Percentiles rank a stretch among this genome's conserved stretches.
Evolutionary conservation across 495 filamentous ascomycete genomes (phyloP).

Genomic region (Penicillium robsamsonii): DNA sequence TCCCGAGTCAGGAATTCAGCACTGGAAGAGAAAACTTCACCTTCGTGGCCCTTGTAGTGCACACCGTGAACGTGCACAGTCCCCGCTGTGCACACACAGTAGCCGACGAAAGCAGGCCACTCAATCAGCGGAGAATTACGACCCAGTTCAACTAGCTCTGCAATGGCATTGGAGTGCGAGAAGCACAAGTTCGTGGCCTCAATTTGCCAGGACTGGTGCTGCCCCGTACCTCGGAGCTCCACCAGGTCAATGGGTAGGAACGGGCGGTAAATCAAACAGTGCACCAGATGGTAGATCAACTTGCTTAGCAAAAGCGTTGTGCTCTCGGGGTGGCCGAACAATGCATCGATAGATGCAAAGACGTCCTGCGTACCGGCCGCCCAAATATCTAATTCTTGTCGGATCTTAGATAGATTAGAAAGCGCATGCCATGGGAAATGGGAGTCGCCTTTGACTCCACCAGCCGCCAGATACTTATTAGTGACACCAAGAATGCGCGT

Average conservation of each 20-base stretch:
- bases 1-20: conserved; percentile 71
- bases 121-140: conserved; percentile 63
- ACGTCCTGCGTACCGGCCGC: conserved; percentile 76
- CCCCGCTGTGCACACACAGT: conserved; percentile 77
- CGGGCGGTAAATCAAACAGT: conserved; percentile 80
- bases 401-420: conserved; percentile 80
- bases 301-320: conserved; percentile 78
- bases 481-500: conserved; percentile 77
- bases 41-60: conserved; percentile 67
- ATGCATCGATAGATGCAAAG: conserved; percentile 67
- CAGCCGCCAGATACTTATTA: conserved; percentile 77
- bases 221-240: conserved; percentile 71
- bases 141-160: conserved; percentile 76
- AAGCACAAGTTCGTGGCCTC: conserved; percentile 85
- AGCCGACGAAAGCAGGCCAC: conserved; percentile 80
- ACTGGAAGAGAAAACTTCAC: conserved; percentile 62
- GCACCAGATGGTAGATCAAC: conserved; percentile 78
- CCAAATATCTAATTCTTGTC: conserved; percentile 82
- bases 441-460: conserved; percentile 82
- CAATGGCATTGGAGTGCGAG: conserved; percentile 81
- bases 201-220: conserved; percentile 89
- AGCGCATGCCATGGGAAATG: conserved; percentile 87
- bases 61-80: conserved; percentile 84
- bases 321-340: conserved; percentile 75
- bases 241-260: conserved; percentile 81